Conservation (phyloP, 2,329 filamentous ascomycete genomes). For the Huntiella bhutanensis region DNA sequence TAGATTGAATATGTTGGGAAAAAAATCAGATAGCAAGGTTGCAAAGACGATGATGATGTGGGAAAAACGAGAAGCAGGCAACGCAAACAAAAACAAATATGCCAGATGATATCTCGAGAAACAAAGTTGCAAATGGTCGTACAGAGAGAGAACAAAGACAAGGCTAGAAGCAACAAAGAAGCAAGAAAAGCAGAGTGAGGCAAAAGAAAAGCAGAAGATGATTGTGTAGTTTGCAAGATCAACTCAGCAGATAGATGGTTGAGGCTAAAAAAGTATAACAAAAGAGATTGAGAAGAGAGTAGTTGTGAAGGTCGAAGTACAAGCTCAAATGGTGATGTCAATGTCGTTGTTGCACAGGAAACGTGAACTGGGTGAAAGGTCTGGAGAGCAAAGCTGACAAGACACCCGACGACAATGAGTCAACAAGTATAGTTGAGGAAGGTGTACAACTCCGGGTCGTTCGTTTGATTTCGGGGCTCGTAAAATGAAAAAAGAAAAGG, state of each 20-base stretch:
- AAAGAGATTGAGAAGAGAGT: background rate
- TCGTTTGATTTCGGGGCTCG: conserved; percentile 23
- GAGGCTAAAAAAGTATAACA: background rate
- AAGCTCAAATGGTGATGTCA: conserved; percentile 5
- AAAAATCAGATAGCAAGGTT: conserved; percentile 2
- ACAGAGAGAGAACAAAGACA: conserved; percentile 1
- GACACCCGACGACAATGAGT: conserved; percentile 1
- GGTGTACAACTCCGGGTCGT: conserved; percentile 16
- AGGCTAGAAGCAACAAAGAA: conserved; percentile 1
- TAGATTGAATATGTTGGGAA: conserved; percentile 5
- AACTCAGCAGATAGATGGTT: no score
- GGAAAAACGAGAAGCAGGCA: background rate
- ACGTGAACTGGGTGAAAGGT: conserved; percentile 11
- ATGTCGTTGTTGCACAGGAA: conserved; percentile 11
- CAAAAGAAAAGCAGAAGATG: conserved; percentile 4
- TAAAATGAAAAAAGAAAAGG: conserved; percentile 15
- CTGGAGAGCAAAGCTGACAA: conserved; percentile 3
- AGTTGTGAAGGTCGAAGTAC: conserved; percentile 11
- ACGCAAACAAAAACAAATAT: conserved; percentile 3
- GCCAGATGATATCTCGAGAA: conserved; percentile 1
- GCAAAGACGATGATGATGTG: conserved; percentile 1
- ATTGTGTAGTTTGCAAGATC: background rate
- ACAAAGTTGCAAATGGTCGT: conserved; percentile 3
- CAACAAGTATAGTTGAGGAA: conserved; percentile 10
- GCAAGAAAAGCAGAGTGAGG: background rate